Conservation (phyloP, 2,329 filamentous ascomycete species). For the Neonectria neomacrospora region DNA sequence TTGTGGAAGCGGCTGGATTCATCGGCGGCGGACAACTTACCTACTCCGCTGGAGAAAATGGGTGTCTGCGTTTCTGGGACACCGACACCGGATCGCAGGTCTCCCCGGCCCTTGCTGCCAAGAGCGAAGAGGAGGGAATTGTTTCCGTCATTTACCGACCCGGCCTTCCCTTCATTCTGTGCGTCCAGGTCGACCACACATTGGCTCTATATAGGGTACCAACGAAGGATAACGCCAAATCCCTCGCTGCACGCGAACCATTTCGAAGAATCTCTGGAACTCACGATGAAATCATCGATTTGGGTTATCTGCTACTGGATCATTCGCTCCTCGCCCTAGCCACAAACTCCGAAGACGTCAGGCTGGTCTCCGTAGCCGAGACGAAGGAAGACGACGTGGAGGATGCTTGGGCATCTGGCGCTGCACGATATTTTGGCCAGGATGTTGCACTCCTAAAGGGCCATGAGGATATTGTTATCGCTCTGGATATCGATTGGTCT, state of each 20-base stretch:
- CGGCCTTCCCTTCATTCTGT: conserved; percentile 76
- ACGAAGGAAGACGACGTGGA: conserved; percentile 39
- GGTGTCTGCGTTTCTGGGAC: conserved; percentile 85
- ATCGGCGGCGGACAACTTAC: conserved; percentile 75
- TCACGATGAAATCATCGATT: conserved; percentile 96
- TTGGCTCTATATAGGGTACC: conserved; percentile 74
- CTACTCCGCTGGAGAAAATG: conserved; percentile 87
- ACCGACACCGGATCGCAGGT: conserved; percentile 81
- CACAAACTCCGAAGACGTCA: conserved; percentile 93
- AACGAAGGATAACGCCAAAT: conserved; percentile 51
- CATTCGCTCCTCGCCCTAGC: conserved; percentile 87
- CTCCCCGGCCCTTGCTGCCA: conserved; percentile 75
- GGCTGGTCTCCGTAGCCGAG: conserved; percentile 79
- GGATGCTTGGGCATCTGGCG: conserved; percentile 38
- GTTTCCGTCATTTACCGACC: conserved; percentile 75
- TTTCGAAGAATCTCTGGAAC: conserved; percentile 91
- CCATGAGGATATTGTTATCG: conserved; percentile 95
- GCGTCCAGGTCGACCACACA: conserved; percentile 90
- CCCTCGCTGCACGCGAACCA: conserved; percentile 58
- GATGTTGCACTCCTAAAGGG: conserved; percentile 88
- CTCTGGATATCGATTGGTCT: conserved; percentile 94
- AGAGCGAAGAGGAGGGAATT: conserved; percentile 73
- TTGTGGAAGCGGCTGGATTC: conserved; percentile 86
- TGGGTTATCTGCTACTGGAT: conserved; percentile 85
- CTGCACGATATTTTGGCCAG: conserved; percentile 80